phyloP scores from a whole-genome alignment of 352 stramenopile genomes.

The Phytophthora idaei region DNA sequence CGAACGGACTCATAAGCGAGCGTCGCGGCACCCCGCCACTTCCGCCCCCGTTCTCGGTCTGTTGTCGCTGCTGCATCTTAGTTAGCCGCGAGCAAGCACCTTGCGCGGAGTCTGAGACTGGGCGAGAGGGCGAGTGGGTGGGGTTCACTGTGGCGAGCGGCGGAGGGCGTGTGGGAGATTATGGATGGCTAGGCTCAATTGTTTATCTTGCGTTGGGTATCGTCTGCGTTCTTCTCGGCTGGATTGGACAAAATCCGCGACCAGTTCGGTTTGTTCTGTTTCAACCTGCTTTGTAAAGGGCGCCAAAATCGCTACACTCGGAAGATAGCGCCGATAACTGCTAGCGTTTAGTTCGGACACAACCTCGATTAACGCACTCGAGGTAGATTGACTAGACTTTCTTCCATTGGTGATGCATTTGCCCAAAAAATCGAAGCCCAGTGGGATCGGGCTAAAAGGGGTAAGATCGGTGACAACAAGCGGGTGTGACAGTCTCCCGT shows the following conservation, averaged over 20 bases:
- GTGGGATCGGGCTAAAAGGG: not conserved
- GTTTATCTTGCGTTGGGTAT: constrained; percentile 30
- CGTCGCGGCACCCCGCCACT: constrained; percentile 16
- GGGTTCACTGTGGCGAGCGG: constrained; percentile 5
- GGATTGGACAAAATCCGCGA: constrained; percentile 36
- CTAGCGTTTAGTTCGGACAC: not conserved
- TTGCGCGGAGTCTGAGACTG: constrained; percentile 3
- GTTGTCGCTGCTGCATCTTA: constrained; percentile 28
- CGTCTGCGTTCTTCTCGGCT: constrained; percentile 16
- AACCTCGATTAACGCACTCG: not conserved
- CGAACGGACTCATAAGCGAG: constrained; percentile 24
- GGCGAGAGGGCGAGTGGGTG: constrained; percentile 13
- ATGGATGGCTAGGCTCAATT: constrained; percentile 14
- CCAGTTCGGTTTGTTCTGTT: not conserved
- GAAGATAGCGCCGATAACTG: not conserved
- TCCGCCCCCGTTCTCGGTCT: constrained; percentile 1
- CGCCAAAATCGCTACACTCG: not conserved
- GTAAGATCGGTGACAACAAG: constrained; percentile 11
- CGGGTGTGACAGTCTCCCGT: no score
- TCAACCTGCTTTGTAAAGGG: constrained; percentile 20
- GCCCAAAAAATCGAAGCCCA: constrained; percentile 34
- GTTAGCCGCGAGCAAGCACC: not conserved
- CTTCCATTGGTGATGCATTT: constrained; percentile 28
- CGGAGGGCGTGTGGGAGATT: constrained; percentile 15
- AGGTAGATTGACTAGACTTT: constrained; percentile 15